Conservation (phyloP, 371 early-diverging fungal genomes). For the Smittium mucronatum region DNA sequence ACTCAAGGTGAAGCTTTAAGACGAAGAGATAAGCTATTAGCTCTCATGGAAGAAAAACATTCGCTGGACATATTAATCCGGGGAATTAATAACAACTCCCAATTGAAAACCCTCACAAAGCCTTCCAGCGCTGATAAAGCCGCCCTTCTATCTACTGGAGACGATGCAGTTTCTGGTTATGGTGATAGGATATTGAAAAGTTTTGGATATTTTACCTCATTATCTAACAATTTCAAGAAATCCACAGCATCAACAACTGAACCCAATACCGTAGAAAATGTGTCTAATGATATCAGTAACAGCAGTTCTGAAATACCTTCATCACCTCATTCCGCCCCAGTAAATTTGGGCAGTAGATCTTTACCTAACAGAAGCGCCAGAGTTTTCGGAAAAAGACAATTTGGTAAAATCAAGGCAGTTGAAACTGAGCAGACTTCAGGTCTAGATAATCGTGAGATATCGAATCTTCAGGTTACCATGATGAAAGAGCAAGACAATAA, state of each 20-base stretch:
- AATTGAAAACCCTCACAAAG: not conserved
- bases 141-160: constrained; percentile 25
- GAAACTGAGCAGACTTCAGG: constrained; percentile 64
- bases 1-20: constrained; percentile 56
- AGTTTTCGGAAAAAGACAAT: constrained; percentile 32
- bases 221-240: not conserved
- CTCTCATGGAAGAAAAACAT: constrained; percentile 52
- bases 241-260: constrained; percentile 3
- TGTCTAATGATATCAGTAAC: not conserved
- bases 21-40: constrained; percentile 60
- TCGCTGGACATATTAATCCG: constrained; percentile 22
- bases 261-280: not conserved
- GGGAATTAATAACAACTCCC: constrained; percentile 10
- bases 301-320: constrained; percentile 2
- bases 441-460: constrained; percentile 53
- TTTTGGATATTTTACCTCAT: not conserved
- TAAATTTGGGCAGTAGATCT: not conserved
- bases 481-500: constrained; percentile 70
- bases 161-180: not conserved
- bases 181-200: not conserved
- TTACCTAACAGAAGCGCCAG: not conserved
- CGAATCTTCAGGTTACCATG: constrained; percentile 54
- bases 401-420: constrained; percentile 48
- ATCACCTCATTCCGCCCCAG: not conserved
- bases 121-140: constrained; percentile 27